Conservation (phyloP, 1,284 basidiomycete species). For the Rhizoctonia solani region DNA sequence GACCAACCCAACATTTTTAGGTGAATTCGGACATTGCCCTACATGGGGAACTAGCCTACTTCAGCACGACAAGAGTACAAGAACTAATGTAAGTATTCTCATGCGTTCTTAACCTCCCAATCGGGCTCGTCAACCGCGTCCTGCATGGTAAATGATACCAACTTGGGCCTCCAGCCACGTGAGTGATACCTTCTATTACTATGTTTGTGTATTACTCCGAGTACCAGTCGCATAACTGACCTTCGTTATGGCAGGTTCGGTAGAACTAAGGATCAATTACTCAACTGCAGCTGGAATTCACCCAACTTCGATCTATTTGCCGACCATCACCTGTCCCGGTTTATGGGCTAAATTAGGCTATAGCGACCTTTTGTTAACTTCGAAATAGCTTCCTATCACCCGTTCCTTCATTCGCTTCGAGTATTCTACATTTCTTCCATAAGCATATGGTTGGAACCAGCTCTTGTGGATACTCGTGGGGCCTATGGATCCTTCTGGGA, state of each 20-base stretch:
- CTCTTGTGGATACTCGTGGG: too few species aligned
- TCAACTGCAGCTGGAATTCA: background rate
- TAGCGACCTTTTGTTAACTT: too few species aligned
- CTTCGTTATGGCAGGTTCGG: background rate
- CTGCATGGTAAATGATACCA: background rate
- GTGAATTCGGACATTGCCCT: too few species aligned
- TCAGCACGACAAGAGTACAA: too few species aligned
- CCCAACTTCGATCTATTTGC: background rate
- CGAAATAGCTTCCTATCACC: too few species aligned
- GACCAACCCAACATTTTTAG: too few species aligned
- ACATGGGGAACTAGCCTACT: too few species aligned
- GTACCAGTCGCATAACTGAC: background rate
- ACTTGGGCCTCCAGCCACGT: background rate
- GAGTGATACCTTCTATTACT: background rate
- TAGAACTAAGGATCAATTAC: background rate
- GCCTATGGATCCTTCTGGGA: too few species aligned
- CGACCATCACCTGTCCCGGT: background rate
- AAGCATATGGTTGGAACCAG: too few species aligned
- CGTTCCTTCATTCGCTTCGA: too few species aligned
- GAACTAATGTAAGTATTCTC: too few species aligned
- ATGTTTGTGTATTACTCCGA: background rate
- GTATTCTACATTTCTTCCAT: too few species aligned
- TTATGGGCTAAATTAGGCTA: background rate
- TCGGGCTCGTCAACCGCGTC: background rate
- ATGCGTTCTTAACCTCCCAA: background rate